These are phyloP conservation scores for Candida xyloterini DNA, from an alignment of 805 yeast genomes.

Conservation along the genomic window DNA sequence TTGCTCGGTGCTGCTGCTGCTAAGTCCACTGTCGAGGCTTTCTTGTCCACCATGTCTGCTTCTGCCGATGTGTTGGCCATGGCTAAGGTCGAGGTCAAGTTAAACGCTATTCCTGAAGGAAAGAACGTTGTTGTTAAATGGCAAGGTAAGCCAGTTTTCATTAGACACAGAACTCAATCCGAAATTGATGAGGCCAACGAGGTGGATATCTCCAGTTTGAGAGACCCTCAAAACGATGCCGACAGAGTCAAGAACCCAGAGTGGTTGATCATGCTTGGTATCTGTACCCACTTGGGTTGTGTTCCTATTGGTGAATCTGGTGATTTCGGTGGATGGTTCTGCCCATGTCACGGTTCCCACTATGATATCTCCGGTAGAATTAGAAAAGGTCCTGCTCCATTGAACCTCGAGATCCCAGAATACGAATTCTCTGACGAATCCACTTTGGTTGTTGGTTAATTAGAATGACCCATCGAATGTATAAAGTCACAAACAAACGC, in stretches of 20 bases:
- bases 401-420: conserved; percentile 93
- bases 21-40: conserved; percentile 91
- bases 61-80: conserved; percentile 98
- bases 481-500: conserved; percentile 14
- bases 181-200: conserved; percentile 94
- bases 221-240: conserved; percentile 92
- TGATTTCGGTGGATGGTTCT: conserved; percentile 99
- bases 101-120: conserved; percentile 92
- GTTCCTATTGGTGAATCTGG: conserved; percentile 99
- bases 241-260: conserved; percentile 96
- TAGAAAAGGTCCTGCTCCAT: conserved; percentile 99
- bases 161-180: conserved; percentile 93
- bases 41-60: conserved; percentile 91
- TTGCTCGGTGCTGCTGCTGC: conserved; percentile 90
- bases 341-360: conserved; percentile 99
- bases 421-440: conserved; percentile 77
- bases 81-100: conserved; percentile 98
- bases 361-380: conserved; percentile 99
- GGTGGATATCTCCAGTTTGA: conserved; percentile 70
- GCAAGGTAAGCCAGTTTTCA: conserved; percentile 99
- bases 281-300: conserved; percentile 99
- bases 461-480: conserved; percentile 36
- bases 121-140: conserved; percentile 97
- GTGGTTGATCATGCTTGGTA: conserved; percentile 99
- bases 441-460: conserved; percentile 90